phyloP scores from a whole-genome alignment of 345 rosid genomes.

The Eucalyptus curtisii region DNA sequence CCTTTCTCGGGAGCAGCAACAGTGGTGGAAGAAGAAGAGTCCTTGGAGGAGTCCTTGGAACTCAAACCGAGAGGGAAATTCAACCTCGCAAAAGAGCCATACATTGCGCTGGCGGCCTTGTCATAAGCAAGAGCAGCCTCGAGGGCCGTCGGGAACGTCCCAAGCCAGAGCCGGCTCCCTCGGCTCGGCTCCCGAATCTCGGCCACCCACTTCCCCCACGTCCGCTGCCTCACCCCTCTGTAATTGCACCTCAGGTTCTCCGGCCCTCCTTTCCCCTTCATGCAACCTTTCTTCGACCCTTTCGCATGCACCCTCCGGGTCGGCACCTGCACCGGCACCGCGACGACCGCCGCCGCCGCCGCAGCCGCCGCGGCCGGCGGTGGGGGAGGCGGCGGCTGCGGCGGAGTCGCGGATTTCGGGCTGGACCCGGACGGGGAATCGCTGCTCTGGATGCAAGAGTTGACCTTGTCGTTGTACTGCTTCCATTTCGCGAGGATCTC shows the following conservation, averaged over 20 bases:
- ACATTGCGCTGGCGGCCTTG: slow-evolving; percentile 9
- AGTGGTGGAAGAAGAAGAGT: slow-evolving; percentile 1
- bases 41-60: slow-evolving; percentile 1
- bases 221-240: slow-evolving; percentile 20
- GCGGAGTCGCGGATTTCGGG: neutral
- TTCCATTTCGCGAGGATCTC: slow-evolving; percentile 14
- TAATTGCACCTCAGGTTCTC: slow-evolving; percentile 11
- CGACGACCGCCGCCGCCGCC: neutral
- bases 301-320: slow-evolving; percentile 6
- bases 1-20: neutral
- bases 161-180: slow-evolving; percentile 13
- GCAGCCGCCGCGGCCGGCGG: neutral
- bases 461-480: neutral
- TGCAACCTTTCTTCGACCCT: slow-evolving; percentile 20
- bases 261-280: slow-evolving; percentile 26
- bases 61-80: slow-evolving; percentile 1
- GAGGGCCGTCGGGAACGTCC: slow-evolving; percentile 10
- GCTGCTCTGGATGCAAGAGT: neutral
- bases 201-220: slow-evolving; percentile 25
- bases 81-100: slow-evolving; percentile 9
- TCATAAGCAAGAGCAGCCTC: slow-evolving; percentile 12
- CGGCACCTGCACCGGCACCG: neutral
- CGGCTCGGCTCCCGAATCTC: slow-evolving; percentile 14
- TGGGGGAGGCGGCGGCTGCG: neutral
- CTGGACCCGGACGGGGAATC: neutral